Evolutionary conservation across 2,329 filamentous ascomycete genomes (phyloP).

Genomic region (Pyricularia pennisetigena): DNA sequence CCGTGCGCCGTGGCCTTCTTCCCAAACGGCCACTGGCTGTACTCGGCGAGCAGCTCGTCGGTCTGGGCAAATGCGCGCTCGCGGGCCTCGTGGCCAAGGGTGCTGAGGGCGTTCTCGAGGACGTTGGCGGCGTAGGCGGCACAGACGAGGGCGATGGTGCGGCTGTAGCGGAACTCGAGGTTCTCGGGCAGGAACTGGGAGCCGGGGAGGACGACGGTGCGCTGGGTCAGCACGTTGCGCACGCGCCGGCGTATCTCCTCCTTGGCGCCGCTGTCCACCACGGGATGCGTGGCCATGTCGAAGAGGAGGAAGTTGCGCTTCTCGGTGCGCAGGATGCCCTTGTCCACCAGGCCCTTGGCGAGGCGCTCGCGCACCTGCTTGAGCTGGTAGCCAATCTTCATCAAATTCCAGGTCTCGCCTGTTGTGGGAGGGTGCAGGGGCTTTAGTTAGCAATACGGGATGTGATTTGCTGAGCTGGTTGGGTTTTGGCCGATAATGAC

Average conservation of each 20-base stretch:
- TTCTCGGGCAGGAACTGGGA: conserved; percentile 89
- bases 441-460: neutral
- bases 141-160: conserved; percentile 93
- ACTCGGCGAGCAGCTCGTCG: conserved; percentile 89
- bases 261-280: conserved; percentile 92
- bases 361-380: conserved; percentile 98
- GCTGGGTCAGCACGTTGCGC: conserved; percentile 82
- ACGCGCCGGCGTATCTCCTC: conserved; percentile 93
- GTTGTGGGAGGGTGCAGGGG: conserved; percentile 7
- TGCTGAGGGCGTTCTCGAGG: conserved; percentile 92
- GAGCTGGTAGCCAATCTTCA: conserved; percentile 99
- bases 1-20: conserved; percentile 70
- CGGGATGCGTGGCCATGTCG: conserved; percentile 98
- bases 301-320: conserved; percentile 99
- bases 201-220: conserved; percentile 80
- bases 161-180: conserved; percentile 85
- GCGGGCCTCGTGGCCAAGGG: conserved; percentile 84
- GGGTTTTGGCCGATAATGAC: conserved; percentile 1
- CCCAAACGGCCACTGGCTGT: conserved; percentile 95
- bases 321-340: conserved; percentile 95
- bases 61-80: conserved; percentile 95
- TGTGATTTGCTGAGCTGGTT: neutral
- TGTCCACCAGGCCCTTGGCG: conserved; percentile 95
- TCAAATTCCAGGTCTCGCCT: conserved; percentile 99
- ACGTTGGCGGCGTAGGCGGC: conserved; percentile 97